phyloP scores from a whole-genome alignment of 2,329 filamentous ascomycete species.

The Dendrostoma leiphaemia region DNA sequence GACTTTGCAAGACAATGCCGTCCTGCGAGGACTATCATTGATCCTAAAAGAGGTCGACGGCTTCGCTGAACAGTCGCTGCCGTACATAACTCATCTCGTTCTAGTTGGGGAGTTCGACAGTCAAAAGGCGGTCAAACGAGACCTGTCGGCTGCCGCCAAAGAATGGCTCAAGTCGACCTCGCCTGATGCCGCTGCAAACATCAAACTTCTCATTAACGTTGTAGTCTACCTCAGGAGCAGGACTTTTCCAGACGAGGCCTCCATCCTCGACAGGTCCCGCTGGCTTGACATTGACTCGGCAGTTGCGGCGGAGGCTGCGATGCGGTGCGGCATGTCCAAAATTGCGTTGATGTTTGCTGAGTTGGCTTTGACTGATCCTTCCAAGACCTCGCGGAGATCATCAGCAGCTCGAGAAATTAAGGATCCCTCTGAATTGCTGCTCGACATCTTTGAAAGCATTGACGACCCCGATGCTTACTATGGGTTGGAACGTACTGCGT shows the following conservation, averaged over 20 bases:
- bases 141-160: slow-evolving; percentile 64
- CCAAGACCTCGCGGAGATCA: slow-evolving; percentile 63
- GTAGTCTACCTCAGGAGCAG: slow-evolving; percentile 89
- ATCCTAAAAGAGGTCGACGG: slow-evolving; percentile 64
- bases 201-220: slow-evolving; percentile 72
- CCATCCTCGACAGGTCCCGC: slow-evolving; percentile 71
- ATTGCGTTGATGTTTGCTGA: slow-evolving; percentile 83
- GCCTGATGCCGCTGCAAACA: slow-evolving; percentile 53
- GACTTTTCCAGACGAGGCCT: slow-evolving; percentile 69
- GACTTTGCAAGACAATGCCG: slow-evolving; percentile 58
- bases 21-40: slow-evolving; percentile 66
- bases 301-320: slow-evolving; percentile 68
- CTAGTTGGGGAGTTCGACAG: slow-evolving; percentile 66
- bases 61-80: slow-evolving; percentile 73
- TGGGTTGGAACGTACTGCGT: slow-evolving; percentile 77
- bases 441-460: slow-evolving; percentile 85
- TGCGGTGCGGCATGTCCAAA: slow-evolving; percentile 80
- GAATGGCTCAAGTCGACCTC: slow-evolving; percentile 58
- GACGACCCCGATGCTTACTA: slow-evolving; percentile 98
- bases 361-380: slow-evolving; percentile 57
- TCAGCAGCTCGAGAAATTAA: slow-evolving; percentile 49
- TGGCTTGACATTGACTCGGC: slow-evolving; percentile 87
- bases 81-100: slow-evolving; percentile 81
- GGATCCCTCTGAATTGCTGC: slow-evolving; percentile 65
- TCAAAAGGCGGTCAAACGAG: slow-evolving; percentile 56